phyloP scores from a whole-genome alignment of 1,139 yeast genomes.

The Blastobotrys proliferans region DNA sequence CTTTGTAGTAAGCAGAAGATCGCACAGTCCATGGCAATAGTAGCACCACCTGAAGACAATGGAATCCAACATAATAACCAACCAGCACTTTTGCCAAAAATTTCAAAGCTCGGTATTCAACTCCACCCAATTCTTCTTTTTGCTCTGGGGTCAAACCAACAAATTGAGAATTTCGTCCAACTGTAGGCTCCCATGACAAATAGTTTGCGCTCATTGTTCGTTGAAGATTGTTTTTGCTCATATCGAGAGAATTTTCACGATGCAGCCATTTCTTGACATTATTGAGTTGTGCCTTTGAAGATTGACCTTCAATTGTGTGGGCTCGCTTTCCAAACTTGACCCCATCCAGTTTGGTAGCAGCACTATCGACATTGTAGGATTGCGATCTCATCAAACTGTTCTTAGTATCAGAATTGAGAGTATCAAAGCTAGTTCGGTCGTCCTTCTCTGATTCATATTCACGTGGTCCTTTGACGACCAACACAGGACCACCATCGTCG shows the following conservation, averaged over 20 bases:
- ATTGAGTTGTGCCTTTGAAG: no score
- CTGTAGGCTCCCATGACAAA: slow-evolving; percentile 84
- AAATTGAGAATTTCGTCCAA: slow-evolving; percentile 92
- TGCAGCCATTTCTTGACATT: neutral
- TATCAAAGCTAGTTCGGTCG: neutral
- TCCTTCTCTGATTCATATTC: slow-evolving; percentile 49
- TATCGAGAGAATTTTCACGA: slow-evolving; percentile 3
- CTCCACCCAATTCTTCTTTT: slow-evolving; percentile 94
- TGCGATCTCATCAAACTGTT: slow-evolving; percentile 12
- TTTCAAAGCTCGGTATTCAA: slow-evolving; percentile 86
- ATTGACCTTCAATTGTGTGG: slow-evolving; percentile 46
- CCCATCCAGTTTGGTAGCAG: neutral
- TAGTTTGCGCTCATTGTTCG: slow-evolving; percentile 44
- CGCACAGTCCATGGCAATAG: slow-evolving; percentile 64
- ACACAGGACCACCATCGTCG: slow-evolving; percentile 70
- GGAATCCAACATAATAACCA: slow-evolving; percentile 70
- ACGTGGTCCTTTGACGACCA: slow-evolving; percentile 74
- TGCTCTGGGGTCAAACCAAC: slow-evolving; percentile 76
- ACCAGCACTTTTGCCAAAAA: slow-evolving; percentile 64
- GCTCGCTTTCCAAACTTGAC: slow-evolving; percentile 38
- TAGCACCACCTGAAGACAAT: slow-evolving; percentile 53
- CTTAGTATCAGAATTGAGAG: no score
- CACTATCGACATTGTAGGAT: slow-evolving; percentile 6
- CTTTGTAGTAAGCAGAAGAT: slow-evolving; percentile 37
- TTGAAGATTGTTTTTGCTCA: slow-evolving; percentile 12